Conservation (phyloP, 257 asterid genomes). For the Salvia hispanica region DNA sequence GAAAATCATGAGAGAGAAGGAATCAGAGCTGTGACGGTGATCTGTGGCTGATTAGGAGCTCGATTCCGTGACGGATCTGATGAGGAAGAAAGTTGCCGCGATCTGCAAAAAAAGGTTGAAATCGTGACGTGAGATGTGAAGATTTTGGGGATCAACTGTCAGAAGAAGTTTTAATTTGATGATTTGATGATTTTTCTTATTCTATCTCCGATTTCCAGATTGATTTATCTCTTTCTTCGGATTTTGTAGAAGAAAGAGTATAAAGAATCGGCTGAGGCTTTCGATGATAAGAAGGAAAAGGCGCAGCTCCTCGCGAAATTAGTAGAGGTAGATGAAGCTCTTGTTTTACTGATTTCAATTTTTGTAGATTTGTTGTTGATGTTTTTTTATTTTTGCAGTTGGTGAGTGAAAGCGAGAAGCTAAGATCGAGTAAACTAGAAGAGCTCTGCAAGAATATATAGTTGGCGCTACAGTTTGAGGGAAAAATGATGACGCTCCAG, state of each 20-base stretch:
- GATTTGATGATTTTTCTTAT: not conserved
- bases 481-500: no score
- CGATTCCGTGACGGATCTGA: no score
- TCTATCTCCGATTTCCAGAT: no score
- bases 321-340: slow-evolving; percentile 42
- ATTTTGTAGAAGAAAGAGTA: slow-evolving; percentile 57
- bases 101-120: no score
- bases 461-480: not conserved
- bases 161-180: slow-evolving; percentile 47
- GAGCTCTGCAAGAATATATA: slow-evolving; percentile 56
- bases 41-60: no score
- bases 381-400: slow-evolving; percentile 35
- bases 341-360: no score
- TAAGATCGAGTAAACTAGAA: slow-evolving; percentile 61
- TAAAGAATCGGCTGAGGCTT: slow-evolving; percentile 59
- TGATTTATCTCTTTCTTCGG: not conserved
- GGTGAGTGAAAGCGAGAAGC: slow-evolving; percentile 59
- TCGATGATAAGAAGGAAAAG: slow-evolving; percentile 59
- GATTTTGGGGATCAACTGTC: slow-evolving; percentile 48
- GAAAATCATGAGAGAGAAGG: no score
- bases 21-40: no score
- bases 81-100: no score
- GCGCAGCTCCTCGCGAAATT: slow-evolving; percentile 52
- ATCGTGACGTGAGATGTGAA: no score
- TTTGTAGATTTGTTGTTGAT: not conserved